Conservation (phyloP, 1,139 yeast genomes). For the Blastobotrys proliferans region DNA sequence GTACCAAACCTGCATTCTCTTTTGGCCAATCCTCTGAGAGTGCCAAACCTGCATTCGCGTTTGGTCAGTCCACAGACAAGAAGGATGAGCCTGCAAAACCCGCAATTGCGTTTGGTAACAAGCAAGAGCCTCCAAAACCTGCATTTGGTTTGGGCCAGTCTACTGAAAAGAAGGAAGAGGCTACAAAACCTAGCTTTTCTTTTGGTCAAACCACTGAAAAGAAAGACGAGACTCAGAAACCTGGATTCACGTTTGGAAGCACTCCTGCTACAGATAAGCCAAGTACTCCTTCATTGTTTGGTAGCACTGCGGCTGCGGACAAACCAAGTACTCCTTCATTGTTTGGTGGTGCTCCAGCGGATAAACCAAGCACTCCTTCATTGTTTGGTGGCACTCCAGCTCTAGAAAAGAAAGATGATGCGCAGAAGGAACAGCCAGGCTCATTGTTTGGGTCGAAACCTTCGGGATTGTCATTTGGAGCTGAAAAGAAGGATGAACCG, state of each 20-base stretch:
- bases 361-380: constrained; percentile 21
- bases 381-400: constrained; percentile 12
- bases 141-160: constrained; percentile 12
- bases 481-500: neutral
- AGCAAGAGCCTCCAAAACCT: constrained; percentile 19
- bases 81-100: neutral
- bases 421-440: constrained; percentile 16
- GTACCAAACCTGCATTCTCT: constrained; percentile 12
- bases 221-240: constrained; percentile 8
- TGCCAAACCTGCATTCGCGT: neutral
- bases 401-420: constrained; percentile 33
- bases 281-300: neutral
- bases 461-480: neutral
- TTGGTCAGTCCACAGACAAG: neutral
- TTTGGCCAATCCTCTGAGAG: neutral
- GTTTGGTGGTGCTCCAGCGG: too few species aligned
- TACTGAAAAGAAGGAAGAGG: neutral
- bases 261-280: too few species aligned
- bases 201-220: neutral
- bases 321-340: constrained; percentile 3
- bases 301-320: neutral
- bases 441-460: constrained; percentile 2
- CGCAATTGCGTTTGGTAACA: neutral
- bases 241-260: constrained; percentile 18
- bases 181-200: neutral